Base-by-base conservation (phyloP, 2,329 filamentous ascomycete genomes). In the Zalaria sp. region DNA sequence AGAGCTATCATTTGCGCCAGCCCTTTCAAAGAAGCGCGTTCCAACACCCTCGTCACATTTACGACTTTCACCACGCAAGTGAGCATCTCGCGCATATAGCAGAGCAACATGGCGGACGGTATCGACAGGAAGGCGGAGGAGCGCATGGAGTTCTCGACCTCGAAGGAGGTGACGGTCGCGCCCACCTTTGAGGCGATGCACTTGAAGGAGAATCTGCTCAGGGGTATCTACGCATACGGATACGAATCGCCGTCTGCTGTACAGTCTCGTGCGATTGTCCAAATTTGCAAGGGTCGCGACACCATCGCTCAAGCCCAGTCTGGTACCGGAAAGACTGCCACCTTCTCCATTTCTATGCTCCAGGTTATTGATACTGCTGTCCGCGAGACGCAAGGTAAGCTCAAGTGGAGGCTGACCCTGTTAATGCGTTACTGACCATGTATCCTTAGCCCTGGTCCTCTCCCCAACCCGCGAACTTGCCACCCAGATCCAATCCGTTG, bases 241-340 rank as follows among this genome's bases (percentile, higher is more conserved):
- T 98, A 96, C 66, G 91, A 98, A 62, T 95, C 91, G 2, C 91
- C 91, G 8, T 98, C 91, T 0, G 91, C 91, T 9, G 89, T 98
- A 11, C 91, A 98, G 68, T 95, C 89, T 51, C 85, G 91, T 58
- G 91, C 91, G 41, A 98, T 98, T 58, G 91, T 98, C 39, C 91
- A 96, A 67, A 84, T 98, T 57, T 98, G 91, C 77, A 96, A 96
- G 67, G 91, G 91, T 50, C 86, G 91, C 65, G 91, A 98, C 64
- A 96, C 91, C 48, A 98, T 98, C 59, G 91, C 91, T 11, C 91
- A 98, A 61, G 91, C 91, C 18, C 91, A 96, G 65, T 95, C 89
- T 37, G 88, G 88, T 65, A 95, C 88, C 41, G 88, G 88, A 71
- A 95, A 95, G 72, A 95, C 88, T 3, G 88, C 88, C 28, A 95